phyloP scores from a whole-genome alignment of 495 filamentous ascomycete genomes.

The Penicillium herquei region DNA sequence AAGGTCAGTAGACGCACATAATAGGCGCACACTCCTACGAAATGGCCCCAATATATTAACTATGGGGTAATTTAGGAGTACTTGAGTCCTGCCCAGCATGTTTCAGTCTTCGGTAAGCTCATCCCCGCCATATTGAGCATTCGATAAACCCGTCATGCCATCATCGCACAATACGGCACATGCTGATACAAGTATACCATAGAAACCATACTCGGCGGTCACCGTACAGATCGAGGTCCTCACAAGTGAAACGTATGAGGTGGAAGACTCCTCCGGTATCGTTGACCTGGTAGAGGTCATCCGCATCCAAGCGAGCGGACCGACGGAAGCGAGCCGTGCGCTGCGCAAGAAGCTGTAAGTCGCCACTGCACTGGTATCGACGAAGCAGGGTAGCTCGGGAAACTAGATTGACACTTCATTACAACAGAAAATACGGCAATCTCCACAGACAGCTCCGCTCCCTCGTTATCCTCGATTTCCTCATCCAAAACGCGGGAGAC shows the following conservation, averaged over 20 bases:
- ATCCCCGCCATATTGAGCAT: background rate
- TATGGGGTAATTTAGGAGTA: background rate
- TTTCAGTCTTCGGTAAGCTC: slow-evolving; percentile 41
- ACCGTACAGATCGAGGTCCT: slow-evolving; percentile 92
- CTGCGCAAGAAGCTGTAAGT: slow-evolving; percentile 92
- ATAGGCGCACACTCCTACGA: too few relatives aligned
- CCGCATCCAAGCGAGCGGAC: slow-evolving; percentile 82
- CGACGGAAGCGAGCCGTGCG: slow-evolving; percentile 86
- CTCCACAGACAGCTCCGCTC: slow-evolving; percentile 88
- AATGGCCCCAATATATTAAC: background rate
- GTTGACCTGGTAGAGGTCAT: slow-evolving; percentile 93
- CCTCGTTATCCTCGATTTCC: slow-evolving; percentile 84
- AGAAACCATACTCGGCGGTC: slow-evolving; percentile 92
- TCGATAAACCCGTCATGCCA: slow-evolving; percentile 13
- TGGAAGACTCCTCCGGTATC: slow-evolving; percentile 88
- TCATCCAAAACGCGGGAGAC: slow-evolving; percentile 91
- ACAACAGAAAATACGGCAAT: slow-evolving; percentile 81
- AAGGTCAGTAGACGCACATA: background rate
- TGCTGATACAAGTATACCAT: background rate
- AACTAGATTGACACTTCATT: too few relatives aligned
- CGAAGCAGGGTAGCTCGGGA: too few relatives aligned
- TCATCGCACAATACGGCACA: background rate
- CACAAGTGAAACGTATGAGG: slow-evolving; percentile 83
- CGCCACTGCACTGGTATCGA: background rate
- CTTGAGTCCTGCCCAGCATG: slow-evolving; percentile 23